Percentiles rank a stretch among this genome's conserved stretches.
phyloP scores from a whole-genome alignment of 2,329 filamentous ascomycete species.

The Sclerotiophoma versabilis region DNA sequence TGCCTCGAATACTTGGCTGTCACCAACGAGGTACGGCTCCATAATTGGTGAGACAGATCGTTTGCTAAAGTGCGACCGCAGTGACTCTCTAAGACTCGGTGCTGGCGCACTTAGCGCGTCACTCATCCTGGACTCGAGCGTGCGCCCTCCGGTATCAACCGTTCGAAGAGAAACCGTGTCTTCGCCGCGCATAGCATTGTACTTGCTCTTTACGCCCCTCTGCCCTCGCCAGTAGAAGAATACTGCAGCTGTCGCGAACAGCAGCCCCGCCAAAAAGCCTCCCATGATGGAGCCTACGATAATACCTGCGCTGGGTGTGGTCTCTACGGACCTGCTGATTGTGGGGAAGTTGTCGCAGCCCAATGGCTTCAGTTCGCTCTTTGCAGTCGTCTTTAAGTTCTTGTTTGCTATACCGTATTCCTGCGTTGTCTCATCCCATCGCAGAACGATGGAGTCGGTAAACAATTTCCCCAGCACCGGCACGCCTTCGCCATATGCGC shows the following conservation, averaged over 20 bases:
- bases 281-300: conserved; percentile 24
- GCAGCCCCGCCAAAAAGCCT: conserved; percentile 21
- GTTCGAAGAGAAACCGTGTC: conserved; percentile 19
- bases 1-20: conserved; percentile 26
- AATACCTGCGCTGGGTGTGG: conserved; percentile 11
- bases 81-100: conserved; percentile 5
- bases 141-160: conserved; percentile 1
- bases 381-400: conserved; percentile 1
- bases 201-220: conserved; percentile 19
- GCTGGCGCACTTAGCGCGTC: background rate
- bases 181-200: conserved; percentile 19
- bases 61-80: conserved; percentile 7
- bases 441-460: conserved; percentile 21
- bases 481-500: conserved; percentile 24
- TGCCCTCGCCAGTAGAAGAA: conserved; percentile 25
- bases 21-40: conserved; percentile 17
- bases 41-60: background rate
- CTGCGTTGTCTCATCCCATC: conserved; percentile 21
- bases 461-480: conserved; percentile 25
- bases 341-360: conserved; percentile 26
- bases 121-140: conserved; percentile 7
- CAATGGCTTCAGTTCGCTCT: conserved; percentile 20
- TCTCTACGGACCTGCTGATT: background rate
- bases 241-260: conserved; percentile 17
- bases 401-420: conserved; percentile 25